Conservation (phyloP, 345 rosid genomes). For the Euphorbia tirucalli region DNA sequence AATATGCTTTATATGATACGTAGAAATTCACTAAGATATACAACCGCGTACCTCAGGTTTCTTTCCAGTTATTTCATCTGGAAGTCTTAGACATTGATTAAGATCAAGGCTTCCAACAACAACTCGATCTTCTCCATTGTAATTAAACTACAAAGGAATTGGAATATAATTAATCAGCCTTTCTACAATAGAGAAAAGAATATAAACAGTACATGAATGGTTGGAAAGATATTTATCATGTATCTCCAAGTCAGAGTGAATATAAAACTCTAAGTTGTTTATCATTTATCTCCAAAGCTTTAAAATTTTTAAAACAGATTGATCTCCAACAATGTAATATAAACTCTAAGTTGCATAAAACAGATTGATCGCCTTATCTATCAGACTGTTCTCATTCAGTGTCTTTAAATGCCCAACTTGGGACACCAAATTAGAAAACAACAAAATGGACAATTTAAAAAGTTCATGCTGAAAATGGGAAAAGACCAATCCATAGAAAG, state of each 20-base stretch:
- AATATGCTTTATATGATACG: neutral
- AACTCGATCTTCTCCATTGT: slow-evolving; percentile 68
- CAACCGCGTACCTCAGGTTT: slow-evolving; percentile 66
- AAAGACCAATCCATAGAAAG: slow-evolving; percentile 1
- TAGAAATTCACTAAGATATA: neutral
- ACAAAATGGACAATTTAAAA: neutral
- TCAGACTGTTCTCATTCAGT: no score
- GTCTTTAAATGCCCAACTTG: neutral
- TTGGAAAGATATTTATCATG: neutral
- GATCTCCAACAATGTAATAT: no score
- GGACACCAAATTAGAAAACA: neutral
- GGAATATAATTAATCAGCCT: neutral
- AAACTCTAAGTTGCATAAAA: neutral
- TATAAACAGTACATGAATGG: neutral
- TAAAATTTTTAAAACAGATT: neutral
- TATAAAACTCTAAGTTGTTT: no score
- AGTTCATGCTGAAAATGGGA: neutral
- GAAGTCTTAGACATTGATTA: slow-evolving; percentile 77
- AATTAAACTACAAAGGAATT: slow-evolving; percentile 47
- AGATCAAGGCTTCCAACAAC: slow-evolving; percentile 90
- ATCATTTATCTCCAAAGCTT: neutral
- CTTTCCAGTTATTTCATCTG: slow-evolving; percentile 78
- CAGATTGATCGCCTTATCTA: neutral
- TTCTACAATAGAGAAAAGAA: neutral
- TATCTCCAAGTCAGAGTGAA: no score